Evolutionary conservation across 116 monocot species (phyloP).

Genomic region (Papilionanthe hybrid): DNA sequence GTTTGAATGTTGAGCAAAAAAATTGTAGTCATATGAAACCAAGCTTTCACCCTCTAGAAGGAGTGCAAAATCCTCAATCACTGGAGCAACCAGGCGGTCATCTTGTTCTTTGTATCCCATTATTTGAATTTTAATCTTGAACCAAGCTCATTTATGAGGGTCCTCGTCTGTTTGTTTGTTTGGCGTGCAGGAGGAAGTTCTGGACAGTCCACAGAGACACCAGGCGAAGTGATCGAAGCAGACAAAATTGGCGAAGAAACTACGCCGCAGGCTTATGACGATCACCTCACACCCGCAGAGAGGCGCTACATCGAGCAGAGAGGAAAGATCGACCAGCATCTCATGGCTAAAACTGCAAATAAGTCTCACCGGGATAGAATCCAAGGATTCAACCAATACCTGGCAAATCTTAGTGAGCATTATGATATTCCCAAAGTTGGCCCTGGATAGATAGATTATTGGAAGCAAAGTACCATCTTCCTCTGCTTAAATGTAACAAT

Average conservation of each 20-base stretch:
- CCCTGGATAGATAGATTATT: constrained; percentile 64
- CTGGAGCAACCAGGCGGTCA: too few species aligned
- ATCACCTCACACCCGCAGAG: constrained; percentile 80
- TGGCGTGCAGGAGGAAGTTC: constrained; percentile 44
- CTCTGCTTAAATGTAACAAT: too few species aligned
- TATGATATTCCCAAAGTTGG: constrained; percentile 99
- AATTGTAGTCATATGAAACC: too few species aligned
- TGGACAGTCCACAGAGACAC: constrained; percentile 21
- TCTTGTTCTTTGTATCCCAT: too few species aligned
- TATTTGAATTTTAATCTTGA: too few species aligned
- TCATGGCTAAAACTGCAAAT: constrained; percentile 71
- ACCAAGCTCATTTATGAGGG: too few species aligned
- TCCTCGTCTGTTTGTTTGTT: neutral
- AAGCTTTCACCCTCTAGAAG: too few species aligned
- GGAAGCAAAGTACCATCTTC: neutral
- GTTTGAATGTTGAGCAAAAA: too few species aligned
- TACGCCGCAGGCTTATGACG: constrained; percentile 16
- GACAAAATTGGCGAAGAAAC: constrained; percentile 43
- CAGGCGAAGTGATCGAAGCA: constrained; percentile 26
- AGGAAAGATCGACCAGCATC: constrained; percentile 52
- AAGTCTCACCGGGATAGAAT: constrained; percentile 96
- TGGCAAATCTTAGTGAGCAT: constrained; percentile 95
- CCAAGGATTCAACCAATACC: constrained; percentile 81
- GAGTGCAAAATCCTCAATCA: too few species aligned
- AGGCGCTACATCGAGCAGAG: constrained; percentile 89